These are phyloP conservation scores for Yamadazyma friedrichii DNA, from an alignment of 1,139 yeast species.

Conservation along the genomic window DNA sequence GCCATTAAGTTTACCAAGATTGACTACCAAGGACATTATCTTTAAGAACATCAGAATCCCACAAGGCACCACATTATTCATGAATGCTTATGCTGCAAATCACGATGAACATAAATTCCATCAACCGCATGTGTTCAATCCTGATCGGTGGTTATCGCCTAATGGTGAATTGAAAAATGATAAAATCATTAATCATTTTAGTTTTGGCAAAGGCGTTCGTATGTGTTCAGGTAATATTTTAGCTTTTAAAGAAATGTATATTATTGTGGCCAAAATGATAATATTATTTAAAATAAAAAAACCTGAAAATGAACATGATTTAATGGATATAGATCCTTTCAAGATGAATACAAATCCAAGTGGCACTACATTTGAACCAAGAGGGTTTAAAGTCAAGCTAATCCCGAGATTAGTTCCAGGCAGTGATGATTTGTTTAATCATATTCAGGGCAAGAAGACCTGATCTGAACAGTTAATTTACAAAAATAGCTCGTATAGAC, in stretches of 20 bases:
- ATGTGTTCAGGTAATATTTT: conserved; percentile 67
- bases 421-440: conserved; percentile 21
- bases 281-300: conserved; percentile 38
- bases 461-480: neutral
- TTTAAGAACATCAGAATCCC: conserved; percentile 49
- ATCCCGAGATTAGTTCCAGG: conserved; percentile 22
- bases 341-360: conserved; percentile 46
- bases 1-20: conserved; percentile 66
- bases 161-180: conserved; percentile 18
- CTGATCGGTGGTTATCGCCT: conserved; percentile 55
- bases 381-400: conserved; percentile 35
- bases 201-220: conserved; percentile 72
- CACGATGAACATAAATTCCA: conserved; percentile 52
- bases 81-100: conserved; percentile 73
- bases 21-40: conserved; percentile 48
- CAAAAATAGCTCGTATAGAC: neutral
- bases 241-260: conserved; percentile 62
- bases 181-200: conserved; percentile 42
- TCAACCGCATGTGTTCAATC: conserved; percentile 54
- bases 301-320: conserved; percentile 27
- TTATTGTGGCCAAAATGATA: conserved; percentile 31
- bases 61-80: conserved; percentile 50
- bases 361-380: conserved; percentile 63
- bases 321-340: conserved; percentile 52
- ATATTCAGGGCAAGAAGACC: conserved; percentile 6